A percentile compares a stretch with the other conserved stretches of the same genome.
Conservation (phyloP, 768 basidiomycete species). For the Trametes villosa region DNA sequence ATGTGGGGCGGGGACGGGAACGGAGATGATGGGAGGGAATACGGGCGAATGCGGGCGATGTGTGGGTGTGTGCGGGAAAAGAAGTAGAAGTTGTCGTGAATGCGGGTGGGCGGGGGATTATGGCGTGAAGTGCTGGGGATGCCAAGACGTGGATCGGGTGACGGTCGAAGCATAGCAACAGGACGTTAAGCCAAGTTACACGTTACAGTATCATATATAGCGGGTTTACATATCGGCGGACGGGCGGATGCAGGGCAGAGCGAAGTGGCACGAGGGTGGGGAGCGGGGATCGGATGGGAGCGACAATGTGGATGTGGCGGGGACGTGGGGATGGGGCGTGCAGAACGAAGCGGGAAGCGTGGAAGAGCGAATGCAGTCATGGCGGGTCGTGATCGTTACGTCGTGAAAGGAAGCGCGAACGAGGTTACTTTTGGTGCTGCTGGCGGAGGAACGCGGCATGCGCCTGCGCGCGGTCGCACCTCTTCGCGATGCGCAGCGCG, state of each 20-base stretch:
- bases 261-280: not conserved
- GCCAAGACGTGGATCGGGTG: conserved; percentile 12
- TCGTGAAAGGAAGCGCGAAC: conserved; percentile 8
- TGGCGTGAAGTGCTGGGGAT: conserved; percentile 7
- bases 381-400: conserved; percentile 11
- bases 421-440: conserved; percentile 17
- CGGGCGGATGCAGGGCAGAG: not conserved
- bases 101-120: not conserved
- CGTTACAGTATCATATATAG: conserved; percentile 11
- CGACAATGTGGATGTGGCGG: not conserved
- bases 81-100: not conserved
- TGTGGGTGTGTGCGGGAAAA: not conserved
- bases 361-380: not conserved
- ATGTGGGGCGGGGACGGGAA: not conserved
- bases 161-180: conserved; percentile 9
- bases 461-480: conserved; percentile 63
- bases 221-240: conserved; percentile 1
- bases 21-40: not conserved
- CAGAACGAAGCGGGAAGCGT: not conserved
- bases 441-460: conserved; percentile 50
- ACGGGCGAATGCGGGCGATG: not conserved
- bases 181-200: conserved; percentile 6
- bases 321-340: not conserved
- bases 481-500: conserved; percentile 59
- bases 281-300: not conserved